Evolutionary conservation across 2,329 filamentous ascomycete species (phyloP).

Genomic region (Cordyceps javanica): DNA sequence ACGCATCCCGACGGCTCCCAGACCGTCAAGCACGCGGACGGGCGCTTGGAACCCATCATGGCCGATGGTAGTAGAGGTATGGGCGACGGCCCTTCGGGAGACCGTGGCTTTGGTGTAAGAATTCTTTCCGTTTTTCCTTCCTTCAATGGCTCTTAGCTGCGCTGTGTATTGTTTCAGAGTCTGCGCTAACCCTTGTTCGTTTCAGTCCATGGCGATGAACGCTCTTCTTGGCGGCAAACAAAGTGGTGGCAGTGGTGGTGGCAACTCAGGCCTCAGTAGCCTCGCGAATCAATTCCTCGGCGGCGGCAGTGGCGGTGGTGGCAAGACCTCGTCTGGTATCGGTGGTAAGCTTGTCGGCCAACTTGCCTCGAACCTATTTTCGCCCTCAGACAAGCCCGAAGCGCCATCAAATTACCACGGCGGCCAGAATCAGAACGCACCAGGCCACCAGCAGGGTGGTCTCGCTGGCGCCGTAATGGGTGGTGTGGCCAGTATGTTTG

Average conservation of each 20-base stretch:
- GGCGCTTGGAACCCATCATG: conserved; percentile 53
- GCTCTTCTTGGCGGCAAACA: conserved; percentile 47
- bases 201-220: conserved; percentile 55
- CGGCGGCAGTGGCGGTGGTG: conserved; percentile 26
- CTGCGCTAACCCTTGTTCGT: conserved; percentile 1
- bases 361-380: conserved; percentile 50
- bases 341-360: conserved; percentile 52
- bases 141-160: conserved; percentile 9
- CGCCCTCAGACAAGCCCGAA: conserved; percentile 41
- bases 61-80: conserved; percentile 45
- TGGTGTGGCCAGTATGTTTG: conserved; percentile 48
- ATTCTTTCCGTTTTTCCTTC: conserved; percentile 2
- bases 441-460: conserved; percentile 37
- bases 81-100: conserved; percentile 46
- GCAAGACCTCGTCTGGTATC: conserved; percentile 32
- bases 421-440: conserved; percentile 33
- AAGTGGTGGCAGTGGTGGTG: conserved; percentile 26
- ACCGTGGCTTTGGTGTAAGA: conserved; percentile 62
- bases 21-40: conserved; percentile 55
- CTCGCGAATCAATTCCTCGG: conserved; percentile 44
- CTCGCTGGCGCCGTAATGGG: conserved; percentile 49
- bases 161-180: not conserved
- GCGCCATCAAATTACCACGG: conserved; percentile 43
- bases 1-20: conserved; percentile 58
- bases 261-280: conserved; percentile 36